Percentiles rank a stretch among this genome's conserved stretches.
phyloP scores from a whole-genome alignment of 352 stramenopile species.

The Globisporangium perplexum region DNA sequence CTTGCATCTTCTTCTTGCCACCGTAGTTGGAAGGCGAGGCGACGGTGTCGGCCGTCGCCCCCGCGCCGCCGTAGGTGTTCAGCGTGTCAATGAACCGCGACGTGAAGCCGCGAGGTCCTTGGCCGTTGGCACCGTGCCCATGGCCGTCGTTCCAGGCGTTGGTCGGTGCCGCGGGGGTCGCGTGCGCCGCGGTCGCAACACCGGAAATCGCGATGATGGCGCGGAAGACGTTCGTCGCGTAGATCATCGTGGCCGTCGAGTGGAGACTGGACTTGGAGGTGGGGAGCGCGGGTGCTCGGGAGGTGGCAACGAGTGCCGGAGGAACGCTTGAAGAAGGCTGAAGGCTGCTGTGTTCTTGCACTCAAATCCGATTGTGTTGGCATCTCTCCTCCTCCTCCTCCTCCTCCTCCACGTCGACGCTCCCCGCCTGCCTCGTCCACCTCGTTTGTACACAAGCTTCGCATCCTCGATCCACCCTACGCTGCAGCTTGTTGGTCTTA shows the following conservation, averaged over 20 bases:
- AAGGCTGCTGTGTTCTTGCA: constrained; percentile 18
- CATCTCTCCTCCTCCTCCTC: neutral
- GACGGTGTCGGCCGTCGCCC: constrained; percentile 13
- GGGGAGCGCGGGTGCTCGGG: constrained; percentile 18
- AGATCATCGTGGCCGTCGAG: constrained; percentile 45
- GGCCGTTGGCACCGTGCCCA: constrained; percentile 17
- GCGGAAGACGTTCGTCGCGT: constrained; percentile 49
- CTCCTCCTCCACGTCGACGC: too few relatives aligned
- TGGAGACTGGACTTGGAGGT: constrained; percentile 13
- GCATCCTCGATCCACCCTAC: too few relatives aligned
- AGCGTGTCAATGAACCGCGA: constrained; percentile 23
- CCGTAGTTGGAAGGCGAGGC: constrained; percentile 36
- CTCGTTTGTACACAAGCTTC: too few relatives aligned
- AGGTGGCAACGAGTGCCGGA: constrained; percentile 12
- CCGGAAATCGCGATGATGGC: constrained; percentile 52
- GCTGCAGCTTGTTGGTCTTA: too few relatives aligned
- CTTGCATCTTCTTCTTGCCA: constrained; percentile 22
- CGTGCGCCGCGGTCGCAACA: constrained; percentile 30
- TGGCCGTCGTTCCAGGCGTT: constrained; percentile 19
- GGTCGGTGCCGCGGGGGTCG: constrained; percentile 11
- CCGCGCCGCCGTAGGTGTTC: constrained; percentile 18
- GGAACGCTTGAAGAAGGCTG: constrained; percentile 14
- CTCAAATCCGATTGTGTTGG: constrained; percentile 20
- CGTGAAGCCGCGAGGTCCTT: constrained; percentile 6
- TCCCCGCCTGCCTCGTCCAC: neutral